These are phyloP conservation scores for Ascosphaera aggregata DNA, from an alignment of 2,329 filamentous ascomycete species.

Conservation along the genomic window DNA sequence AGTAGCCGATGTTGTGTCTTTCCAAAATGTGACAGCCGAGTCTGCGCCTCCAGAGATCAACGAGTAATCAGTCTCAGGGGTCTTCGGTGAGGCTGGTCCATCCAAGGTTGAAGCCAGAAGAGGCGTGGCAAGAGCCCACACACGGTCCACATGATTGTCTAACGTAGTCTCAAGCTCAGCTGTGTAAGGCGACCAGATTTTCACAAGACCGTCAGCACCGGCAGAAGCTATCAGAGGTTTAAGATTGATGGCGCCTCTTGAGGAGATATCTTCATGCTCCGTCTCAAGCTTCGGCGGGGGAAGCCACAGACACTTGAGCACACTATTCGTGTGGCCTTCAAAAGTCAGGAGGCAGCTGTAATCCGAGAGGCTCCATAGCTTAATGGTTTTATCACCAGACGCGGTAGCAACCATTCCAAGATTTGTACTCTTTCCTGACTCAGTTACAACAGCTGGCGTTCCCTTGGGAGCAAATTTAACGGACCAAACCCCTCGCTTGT, in stretches of 20 bases:
- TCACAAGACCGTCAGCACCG: conserved; percentile 83
- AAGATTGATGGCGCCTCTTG: conserved; percentile 12
- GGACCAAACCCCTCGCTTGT: conserved; percentile 89
- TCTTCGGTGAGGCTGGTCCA: conserved; percentile 11
- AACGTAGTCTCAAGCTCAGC: conserved; percentile 75
- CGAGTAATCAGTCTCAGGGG: conserved; percentile 28
- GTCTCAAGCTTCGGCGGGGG: conserved; percentile 22
- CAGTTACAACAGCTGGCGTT: conserved; percentile 51
- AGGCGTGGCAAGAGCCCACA: conserved; percentile 68
- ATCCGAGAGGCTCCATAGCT: conserved; percentile 80
- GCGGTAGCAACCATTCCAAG: conserved; percentile 74
- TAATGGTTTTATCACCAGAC: conserved; percentile 87
- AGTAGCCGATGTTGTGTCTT: conserved; percentile 66
- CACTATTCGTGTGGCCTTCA: conserved; percentile 88
- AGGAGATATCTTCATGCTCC: conserved; percentile 11
- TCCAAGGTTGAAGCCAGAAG: conserved; percentile 15
- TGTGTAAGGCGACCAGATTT: conserved; percentile 76
- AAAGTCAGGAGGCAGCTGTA: conserved; percentile 87
- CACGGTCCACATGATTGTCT: conserved; percentile 90
- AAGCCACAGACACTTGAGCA: conserved; percentile 84
- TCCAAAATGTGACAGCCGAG: conserved; percentile 87
- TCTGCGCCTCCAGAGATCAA: conserved; percentile 84
- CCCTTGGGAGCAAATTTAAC: conserved; percentile 69
- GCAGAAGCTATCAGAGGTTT: conserved; percentile 45
- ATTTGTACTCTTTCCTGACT: conserved; percentile 43